A percentile compares a stretch with the other conserved stretches of the same genome.
These are phyloP conservation scores for Anisodus acutangulus DNA, from an alignment of 257 asterid genomes.

Conservation along the genomic window DNA sequence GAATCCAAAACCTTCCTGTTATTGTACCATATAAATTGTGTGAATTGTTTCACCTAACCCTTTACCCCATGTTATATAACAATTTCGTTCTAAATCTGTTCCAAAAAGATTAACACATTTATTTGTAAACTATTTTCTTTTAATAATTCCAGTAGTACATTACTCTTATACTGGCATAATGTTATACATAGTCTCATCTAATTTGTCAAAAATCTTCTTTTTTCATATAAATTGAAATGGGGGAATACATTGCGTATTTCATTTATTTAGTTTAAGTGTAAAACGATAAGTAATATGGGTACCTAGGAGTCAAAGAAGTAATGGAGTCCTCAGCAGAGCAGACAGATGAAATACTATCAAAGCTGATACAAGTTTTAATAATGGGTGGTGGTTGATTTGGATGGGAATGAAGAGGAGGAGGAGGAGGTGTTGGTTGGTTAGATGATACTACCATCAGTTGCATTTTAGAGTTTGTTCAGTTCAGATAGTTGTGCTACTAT, in stretches of 20 bases:
- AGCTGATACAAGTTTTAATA: slow-evolving; percentile 42
- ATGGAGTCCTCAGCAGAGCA: slow-evolving; percentile 47
- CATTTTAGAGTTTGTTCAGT: slow-evolving; percentile 12
- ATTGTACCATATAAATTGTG: background rate
- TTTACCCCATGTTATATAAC: background rate
- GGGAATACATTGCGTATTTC: background rate
- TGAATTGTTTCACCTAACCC: background rate
- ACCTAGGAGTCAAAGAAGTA: slow-evolving; percentile 51
- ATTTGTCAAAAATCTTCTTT: background rate
- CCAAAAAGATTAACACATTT: background rate
- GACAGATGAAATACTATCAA: slow-evolving; percentile 47
- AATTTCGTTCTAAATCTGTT: no score
- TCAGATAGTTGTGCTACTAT: no score
- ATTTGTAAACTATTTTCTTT: background rate
- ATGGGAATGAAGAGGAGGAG: background rate
- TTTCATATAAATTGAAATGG: background rate
- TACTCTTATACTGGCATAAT: no score
- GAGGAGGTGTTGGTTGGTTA: background rate
- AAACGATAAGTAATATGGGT: background rate
- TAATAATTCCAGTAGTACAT: background rate
- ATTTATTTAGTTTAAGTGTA: background rate
- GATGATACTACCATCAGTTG: slow-evolving; percentile 23
- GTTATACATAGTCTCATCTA: background rate
- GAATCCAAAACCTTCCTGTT: background rate
- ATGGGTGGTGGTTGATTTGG: background rate